A percentile compares a stretch with the other conserved stretches of the same genome.
Conservation (phyloP, 768 basidiomycete genomes). For the Butyriboletus loyo region DNA sequence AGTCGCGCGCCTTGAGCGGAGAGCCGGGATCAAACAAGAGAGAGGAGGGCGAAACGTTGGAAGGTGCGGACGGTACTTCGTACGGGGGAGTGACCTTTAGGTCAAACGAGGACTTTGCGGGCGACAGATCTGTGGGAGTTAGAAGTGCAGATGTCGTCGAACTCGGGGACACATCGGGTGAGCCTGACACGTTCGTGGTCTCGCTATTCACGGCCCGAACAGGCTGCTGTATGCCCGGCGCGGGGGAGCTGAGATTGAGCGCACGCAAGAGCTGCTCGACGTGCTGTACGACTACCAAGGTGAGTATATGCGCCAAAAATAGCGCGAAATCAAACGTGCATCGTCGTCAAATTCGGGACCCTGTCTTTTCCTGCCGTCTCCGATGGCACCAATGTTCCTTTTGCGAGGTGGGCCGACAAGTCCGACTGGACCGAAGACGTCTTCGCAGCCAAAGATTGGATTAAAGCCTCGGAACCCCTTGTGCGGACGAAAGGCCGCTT, state of each 20-base stretch:
- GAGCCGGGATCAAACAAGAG: constrained; percentile 47
- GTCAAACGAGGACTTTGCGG: constrained; percentile 55
- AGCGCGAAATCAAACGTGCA: constrained; percentile 24
- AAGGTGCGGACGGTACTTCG: constrained; percentile 36
- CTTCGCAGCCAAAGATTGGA: constrained; percentile 43
- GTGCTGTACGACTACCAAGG: constrained; percentile 45
- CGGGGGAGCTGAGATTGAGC: constrained; percentile 76
- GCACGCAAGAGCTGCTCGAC: constrained; percentile 79
- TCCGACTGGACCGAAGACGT: constrained; percentile 62
- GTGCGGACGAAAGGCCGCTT: constrained; percentile 33
- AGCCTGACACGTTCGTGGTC: constrained; percentile 38
- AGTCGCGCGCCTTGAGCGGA: constrained; percentile 30
- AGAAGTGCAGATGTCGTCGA: constrained; percentile 69
- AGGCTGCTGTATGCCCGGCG: constrained; percentile 45
- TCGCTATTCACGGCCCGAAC: constrained; percentile 44
- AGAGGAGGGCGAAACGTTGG: constrained; percentile 35
- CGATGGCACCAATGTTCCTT: constrained; percentile 65
- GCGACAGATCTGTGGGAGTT: constrained; percentile 74
- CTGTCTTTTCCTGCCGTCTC: constrained; percentile 70
- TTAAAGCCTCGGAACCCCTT: constrained; percentile 19
- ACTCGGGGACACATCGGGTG: constrained; percentile 71
- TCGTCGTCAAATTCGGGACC: constrained; percentile 55
- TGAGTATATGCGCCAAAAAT: constrained; percentile 30
- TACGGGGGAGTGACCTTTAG: constrained; percentile 52
- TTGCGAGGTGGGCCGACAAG: constrained; percentile 38